phyloP scores from a whole-genome alignment of 306 rosid species.

The Acmispon strigosus region DNA sequence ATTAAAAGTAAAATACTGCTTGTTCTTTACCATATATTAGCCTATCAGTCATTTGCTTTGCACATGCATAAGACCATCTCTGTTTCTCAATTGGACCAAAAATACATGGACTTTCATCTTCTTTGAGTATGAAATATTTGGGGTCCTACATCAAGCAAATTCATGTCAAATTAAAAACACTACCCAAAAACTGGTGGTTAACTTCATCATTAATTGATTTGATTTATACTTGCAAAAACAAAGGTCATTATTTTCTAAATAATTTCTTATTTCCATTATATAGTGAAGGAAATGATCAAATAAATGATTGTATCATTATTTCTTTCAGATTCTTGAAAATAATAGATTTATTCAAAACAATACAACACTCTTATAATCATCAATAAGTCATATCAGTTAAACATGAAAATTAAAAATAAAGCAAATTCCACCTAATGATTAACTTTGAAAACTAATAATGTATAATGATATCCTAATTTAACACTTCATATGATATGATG shows the following conservation, averaged over 20 bases:
- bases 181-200: no score
- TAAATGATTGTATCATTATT: not conserved
- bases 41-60: conserved; percentile 87
- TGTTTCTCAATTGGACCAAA: conserved; percentile 79
- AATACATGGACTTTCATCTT: conserved; percentile 70
- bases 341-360: no score
- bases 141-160: conserved; percentile 49
- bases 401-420: not conserved
- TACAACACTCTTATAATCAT: no score
- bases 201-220: no score
- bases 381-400: no score
- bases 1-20: conserved; percentile 1
- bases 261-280: no score
- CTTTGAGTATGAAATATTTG: conserved; percentile 59
- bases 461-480: not conserved
- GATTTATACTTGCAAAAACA: no score
- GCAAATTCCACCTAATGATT: not conserved
- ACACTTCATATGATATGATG: not conserved
- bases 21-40: conserved; percentile 56
- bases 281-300: not conserved
- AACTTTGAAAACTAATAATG: not conserved
- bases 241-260: no score
- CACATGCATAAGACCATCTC: conserved; percentile 91
- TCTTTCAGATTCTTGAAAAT: not conserved
- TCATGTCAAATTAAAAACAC: no score